A percentile compares a stretch with the other conserved stretches of the same genome.
These are phyloP conservation scores for Rhizopogon vulgaris DNA, from an alignment of 768 basidiomycete genomes.

Conservation along the genomic window DNA sequence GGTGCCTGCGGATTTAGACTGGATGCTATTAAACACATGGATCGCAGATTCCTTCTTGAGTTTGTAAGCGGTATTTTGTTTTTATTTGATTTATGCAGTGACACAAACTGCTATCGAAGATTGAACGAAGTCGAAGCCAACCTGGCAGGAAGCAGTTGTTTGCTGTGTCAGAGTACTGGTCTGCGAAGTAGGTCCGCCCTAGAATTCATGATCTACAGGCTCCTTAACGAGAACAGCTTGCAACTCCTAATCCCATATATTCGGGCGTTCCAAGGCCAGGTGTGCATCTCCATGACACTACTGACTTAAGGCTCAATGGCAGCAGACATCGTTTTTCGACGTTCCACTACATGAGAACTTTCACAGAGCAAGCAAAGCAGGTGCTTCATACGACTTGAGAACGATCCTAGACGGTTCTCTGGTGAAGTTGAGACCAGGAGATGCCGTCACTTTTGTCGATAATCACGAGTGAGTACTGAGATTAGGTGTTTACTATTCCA, in stretches of 20 bases:
- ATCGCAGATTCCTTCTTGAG: constrained; percentile 57
- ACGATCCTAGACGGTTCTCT: constrained; percentile 67
- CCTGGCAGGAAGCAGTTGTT: constrained; percentile 51
- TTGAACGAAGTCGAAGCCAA: constrained; percentile 43
- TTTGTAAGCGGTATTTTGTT: constrained; percentile 46
- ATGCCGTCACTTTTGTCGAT: constrained; percentile 88
- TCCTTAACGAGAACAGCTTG: constrained; percentile 27
- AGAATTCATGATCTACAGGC: background rate
- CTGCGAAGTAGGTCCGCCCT: constrained; percentile 44
- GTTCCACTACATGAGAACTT: constrained; percentile 86
- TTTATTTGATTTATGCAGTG: background rate
- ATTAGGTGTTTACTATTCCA: background rate
- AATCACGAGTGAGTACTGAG: constrained; percentile 70
- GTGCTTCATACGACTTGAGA: constrained; percentile 69
- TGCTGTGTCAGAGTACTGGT: constrained; percentile 79
- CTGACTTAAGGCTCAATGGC: background rate
- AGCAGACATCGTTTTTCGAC: constrained; percentile 84
- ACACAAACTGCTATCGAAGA: constrained; percentile 27
- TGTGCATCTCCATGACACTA: constrained; percentile 21
- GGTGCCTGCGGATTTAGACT: constrained; percentile 73
- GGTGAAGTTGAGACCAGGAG: constrained; percentile 59
- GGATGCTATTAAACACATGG: constrained; percentile 90
- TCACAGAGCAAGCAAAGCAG: constrained; percentile 63
- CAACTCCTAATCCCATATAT: constrained; percentile 52
- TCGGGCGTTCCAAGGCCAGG: constrained; percentile 59